phyloP scores from a whole-genome alignment of 495 filamentous ascomycete species.

The Parathielavia appendiculata region DNA sequence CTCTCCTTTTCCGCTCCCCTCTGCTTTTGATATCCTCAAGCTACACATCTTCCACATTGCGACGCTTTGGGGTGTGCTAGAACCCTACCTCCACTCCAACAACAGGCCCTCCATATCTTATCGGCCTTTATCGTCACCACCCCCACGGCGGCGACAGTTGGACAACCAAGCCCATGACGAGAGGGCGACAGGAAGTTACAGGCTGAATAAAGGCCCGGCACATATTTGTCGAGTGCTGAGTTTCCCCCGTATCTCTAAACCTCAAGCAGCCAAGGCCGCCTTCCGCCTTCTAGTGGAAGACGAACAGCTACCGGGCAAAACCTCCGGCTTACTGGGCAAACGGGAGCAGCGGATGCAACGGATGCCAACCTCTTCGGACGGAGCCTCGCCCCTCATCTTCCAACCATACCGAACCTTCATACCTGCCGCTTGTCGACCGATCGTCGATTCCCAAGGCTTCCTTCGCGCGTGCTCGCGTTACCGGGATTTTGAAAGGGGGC shows the following conservation, averaged over 20 bases:
- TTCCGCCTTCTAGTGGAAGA: background rate
- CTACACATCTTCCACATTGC: background rate
- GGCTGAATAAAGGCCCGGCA: background rate
- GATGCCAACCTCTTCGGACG: background rate
- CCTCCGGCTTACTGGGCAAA: background rate
- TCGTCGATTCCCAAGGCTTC: background rate
- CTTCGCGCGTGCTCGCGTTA: background rate
- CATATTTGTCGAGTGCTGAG: background rate
- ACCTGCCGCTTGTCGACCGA: background rate
- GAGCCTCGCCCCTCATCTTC: background rate
- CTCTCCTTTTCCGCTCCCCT: background rate
- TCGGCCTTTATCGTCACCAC: constrained; percentile 7
- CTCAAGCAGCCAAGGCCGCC: background rate
- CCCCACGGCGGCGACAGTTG: background rate
- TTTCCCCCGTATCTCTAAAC: background rate
- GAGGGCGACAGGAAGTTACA: background rate
- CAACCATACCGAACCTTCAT: background rate
- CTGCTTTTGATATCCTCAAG: background rate
- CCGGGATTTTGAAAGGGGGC: background rate
- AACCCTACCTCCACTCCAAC: constrained; percentile 1
- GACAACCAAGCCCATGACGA: background rate
- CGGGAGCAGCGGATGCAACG: constrained; percentile 6
- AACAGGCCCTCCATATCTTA: constrained; percentile 11
- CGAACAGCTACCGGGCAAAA: background rate
- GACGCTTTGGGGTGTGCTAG: background rate